Conservation (phyloP, 352 stramenopile genomes). For the Phytophthora europaea region DNA sequence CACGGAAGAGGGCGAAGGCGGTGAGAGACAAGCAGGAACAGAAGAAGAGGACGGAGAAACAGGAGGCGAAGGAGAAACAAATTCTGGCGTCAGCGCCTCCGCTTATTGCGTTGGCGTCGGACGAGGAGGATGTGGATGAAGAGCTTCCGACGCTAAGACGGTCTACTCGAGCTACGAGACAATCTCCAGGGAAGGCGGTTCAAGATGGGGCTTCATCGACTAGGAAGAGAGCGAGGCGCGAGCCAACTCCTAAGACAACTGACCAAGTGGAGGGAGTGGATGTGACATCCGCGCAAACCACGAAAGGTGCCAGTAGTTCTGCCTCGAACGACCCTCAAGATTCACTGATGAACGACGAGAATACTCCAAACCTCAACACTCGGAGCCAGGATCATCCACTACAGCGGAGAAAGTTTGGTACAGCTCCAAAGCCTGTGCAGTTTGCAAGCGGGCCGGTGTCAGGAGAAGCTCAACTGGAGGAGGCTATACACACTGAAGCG, state of each 20-base stretch:
- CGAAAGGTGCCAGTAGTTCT: conserved; percentile 7
- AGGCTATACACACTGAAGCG: background rate
- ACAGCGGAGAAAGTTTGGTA: background rate
- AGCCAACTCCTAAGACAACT: background rate
- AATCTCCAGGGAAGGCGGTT: background rate
- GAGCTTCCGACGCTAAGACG: background rate
- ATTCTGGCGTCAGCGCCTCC: background rate
- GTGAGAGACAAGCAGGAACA: background rate
- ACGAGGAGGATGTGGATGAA: conserved; percentile 19
- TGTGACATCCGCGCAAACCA: conserved; percentile 16
- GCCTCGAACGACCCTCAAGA: conserved; percentile 3
- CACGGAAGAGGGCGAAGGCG: background rate
- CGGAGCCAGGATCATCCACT: background rate
- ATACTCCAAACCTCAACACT: conserved; percentile 3
- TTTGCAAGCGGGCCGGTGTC: background rate
- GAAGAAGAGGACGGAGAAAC: background rate
- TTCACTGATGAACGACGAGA: conserved; percentile 3
- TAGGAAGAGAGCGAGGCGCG: background rate
- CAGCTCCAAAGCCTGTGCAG: background rate
- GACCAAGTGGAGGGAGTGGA: background rate
- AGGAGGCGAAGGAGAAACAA: background rate
- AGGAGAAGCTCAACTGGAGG: background rate
- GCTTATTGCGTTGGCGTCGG: background rate
- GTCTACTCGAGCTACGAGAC: conserved; percentile 8
- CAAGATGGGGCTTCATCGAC: background rate